Conservation (phyloP, 1,139 yeast species). For the Hyphopichia fennica region DNA sequence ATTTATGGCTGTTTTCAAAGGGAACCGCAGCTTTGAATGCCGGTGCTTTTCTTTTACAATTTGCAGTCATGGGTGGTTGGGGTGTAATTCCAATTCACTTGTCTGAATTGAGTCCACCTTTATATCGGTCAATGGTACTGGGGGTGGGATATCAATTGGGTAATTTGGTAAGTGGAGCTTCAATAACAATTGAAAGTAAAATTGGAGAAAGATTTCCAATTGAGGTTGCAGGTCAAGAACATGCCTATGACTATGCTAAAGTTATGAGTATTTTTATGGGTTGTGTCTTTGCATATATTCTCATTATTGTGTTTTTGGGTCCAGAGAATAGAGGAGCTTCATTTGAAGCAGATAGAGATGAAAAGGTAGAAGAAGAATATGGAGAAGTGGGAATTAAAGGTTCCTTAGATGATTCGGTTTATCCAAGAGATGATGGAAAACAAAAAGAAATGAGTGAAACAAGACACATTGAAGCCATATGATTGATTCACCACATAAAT, state of each 20-base stretch:
- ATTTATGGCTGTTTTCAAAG: slow-evolving; percentile 62
- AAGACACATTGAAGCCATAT: background rate
- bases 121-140: slow-evolving; percentile 60
- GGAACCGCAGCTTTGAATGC: slow-evolving; percentile 27
- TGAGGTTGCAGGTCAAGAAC: slow-evolving; percentile 7
- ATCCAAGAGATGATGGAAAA: background rate
- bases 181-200: slow-evolving; percentile 69
- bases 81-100: slow-evolving; percentile 72
- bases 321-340: slow-evolving; percentile 23
- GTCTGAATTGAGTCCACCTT: slow-evolving; percentile 64
- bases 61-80: slow-evolving; percentile 77
- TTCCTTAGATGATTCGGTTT: slow-evolving; percentile 5
- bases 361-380: slow-evolving; percentile 2
- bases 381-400: slow-evolving; percentile 2
- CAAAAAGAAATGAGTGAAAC: background rate
- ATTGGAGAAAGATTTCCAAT: slow-evolving; percentile 61
- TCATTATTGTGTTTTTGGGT: slow-evolving; percentile 28
- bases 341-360: slow-evolving; percentile 7
- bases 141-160: slow-evolving; percentile 75
- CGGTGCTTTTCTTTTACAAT: slow-evolving; percentile 46
- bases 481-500: too few relatives aligned
- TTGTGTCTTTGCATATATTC: slow-evolving; percentile 32
- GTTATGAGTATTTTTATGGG: slow-evolving; percentile 39
- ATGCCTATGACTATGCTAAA: slow-evolving; percentile 50
- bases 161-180: slow-evolving; percentile 70